phyloP scores from a whole-genome alignment of 495 filamentous ascomycete species.

The Aspergillus leporis region DNA sequence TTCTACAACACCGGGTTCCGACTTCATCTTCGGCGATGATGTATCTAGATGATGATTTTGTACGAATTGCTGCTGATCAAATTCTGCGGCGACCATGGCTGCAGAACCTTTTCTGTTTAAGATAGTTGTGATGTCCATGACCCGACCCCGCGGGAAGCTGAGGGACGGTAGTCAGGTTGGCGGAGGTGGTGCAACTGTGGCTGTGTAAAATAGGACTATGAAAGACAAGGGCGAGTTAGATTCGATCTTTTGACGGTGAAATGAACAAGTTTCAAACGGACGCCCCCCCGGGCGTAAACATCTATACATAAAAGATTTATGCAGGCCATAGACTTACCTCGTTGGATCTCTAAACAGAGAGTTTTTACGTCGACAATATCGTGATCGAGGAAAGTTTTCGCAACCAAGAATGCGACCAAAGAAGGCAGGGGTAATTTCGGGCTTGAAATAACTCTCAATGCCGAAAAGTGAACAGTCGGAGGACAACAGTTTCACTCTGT shows the following conservation, averaged over 20 bases:
- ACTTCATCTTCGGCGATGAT: slow-evolving; percentile 49
- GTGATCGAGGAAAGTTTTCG: slow-evolving; percentile 9
- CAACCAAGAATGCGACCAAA: slow-evolving; percentile 17
- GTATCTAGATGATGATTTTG: slow-evolving; percentile 47
- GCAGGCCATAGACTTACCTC: neutral
- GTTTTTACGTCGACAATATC: neutral
- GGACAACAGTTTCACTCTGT: neutral
- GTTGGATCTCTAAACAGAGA: neutral
- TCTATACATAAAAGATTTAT: neutral
- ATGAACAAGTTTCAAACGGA: neutral
- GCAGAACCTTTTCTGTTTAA: slow-evolving; percentile 63
- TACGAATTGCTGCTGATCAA: slow-evolving; percentile 55
- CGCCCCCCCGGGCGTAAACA: neutral
- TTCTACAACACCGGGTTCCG: slow-evolving; percentile 72
- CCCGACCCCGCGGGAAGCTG: slow-evolving; percentile 40
- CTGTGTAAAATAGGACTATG: neutral
- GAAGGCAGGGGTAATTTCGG: slow-evolving; percentile 12
- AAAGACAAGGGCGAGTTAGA: neutral
- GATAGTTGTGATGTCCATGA: slow-evolving; percentile 73
- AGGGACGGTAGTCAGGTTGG: slow-evolving; percentile 30
- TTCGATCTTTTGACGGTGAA: neutral
- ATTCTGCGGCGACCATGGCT: slow-evolving; percentile 51
- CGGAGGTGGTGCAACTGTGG: neutral
- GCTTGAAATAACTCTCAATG: neutral
- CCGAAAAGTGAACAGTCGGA: neutral